phyloP scores from a whole-genome alignment of 805 yeast species.

The Sungouiella thailandica region DNA sequence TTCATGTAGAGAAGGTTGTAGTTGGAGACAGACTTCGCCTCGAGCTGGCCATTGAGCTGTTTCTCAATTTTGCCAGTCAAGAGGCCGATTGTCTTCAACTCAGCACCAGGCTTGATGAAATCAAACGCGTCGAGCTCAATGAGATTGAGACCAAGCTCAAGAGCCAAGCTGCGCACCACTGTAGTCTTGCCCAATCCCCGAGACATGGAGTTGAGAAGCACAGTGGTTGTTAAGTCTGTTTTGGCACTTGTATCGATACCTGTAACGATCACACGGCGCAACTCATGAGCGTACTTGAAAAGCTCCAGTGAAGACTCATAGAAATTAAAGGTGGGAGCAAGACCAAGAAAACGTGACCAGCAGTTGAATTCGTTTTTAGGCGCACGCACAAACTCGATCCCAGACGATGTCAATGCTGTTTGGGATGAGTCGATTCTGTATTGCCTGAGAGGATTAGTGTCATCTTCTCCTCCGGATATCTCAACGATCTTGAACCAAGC shows the following conservation, averaged over 20 bases:
- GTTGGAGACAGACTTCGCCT: slow-evolving; percentile 26
- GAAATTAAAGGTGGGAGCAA: slow-evolving; percentile 37
- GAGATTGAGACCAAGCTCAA: slow-evolving; percentile 59
- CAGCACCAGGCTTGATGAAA: slow-evolving; percentile 63
- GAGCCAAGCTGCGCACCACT: slow-evolving; percentile 49
- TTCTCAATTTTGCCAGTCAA: slow-evolving; percentile 74
- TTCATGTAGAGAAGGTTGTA: slow-evolving; percentile 51
- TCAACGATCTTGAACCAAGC: slow-evolving; percentile 82
- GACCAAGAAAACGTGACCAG: slow-evolving; percentile 45
- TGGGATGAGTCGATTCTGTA: slow-evolving; percentile 60
- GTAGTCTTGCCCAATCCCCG: slow-evolving; percentile 79
- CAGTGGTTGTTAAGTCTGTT: slow-evolving; percentile 49
- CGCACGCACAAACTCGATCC: slow-evolving; percentile 40
- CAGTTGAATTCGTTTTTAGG: slow-evolving; percentile 31
- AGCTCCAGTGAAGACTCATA: slow-evolving; percentile 18
- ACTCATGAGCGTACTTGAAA: slow-evolving; percentile 45
- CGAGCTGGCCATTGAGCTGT: slow-evolving; percentile 25
- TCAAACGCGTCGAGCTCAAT: slow-evolving; percentile 68
- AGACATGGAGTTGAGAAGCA: slow-evolving; percentile 62
- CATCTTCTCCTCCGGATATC: slow-evolving; percentile 30
- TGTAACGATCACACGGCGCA: slow-evolving; percentile 53
- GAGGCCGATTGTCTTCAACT: slow-evolving; percentile 71
- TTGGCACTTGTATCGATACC: slow-evolving; percentile 31
- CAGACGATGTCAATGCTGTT: slow-evolving; percentile 69
- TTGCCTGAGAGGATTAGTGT: slow-evolving; percentile 26